Evolutionary conservation across 192 early-diverging fungal species (phyloP).

Genomic region (Dispira parvispora): DNA sequence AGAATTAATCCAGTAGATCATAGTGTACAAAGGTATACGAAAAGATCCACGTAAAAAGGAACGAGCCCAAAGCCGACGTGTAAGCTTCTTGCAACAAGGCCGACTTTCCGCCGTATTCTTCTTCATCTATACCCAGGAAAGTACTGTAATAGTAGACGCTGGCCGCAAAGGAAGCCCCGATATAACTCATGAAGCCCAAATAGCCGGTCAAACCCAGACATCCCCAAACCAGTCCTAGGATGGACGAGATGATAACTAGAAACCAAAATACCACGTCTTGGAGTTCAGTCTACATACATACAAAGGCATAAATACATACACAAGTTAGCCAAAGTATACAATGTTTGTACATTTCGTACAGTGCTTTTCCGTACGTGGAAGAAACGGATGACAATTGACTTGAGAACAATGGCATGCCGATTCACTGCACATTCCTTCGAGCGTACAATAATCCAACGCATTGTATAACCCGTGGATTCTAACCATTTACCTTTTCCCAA

Average conservation of each 20-base stretch:
- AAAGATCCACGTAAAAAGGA: conserved; percentile 1
- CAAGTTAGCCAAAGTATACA: no score
- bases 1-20: not conserved
- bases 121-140: not conserved
- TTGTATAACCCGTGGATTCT: not conserved
- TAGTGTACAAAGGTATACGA: not conserved
- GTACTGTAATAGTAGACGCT: not conserved
- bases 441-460: not conserved
- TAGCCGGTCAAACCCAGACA: conserved; percentile 1
- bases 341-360: not conserved
- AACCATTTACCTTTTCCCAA: not conserved
- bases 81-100: conserved; percentile 6
- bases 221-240: not conserved
- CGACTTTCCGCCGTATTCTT: conserved; percentile 5
- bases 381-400: not conserved
- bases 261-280: conserved; percentile 2
- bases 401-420: not conserved
- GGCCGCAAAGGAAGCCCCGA: not conserved
- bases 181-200: not conserved
- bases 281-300: not conserved
- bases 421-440: not conserved
- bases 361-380: not conserved
- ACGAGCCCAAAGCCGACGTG: not conserved
- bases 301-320: not conserved
- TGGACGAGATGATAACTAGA: not conserved